These are phyloP conservation scores for Ophiostoma sp. DNA, from an alignment of 2,329 filamentous ascomycete species.

Conservation along the genomic window DNA sequence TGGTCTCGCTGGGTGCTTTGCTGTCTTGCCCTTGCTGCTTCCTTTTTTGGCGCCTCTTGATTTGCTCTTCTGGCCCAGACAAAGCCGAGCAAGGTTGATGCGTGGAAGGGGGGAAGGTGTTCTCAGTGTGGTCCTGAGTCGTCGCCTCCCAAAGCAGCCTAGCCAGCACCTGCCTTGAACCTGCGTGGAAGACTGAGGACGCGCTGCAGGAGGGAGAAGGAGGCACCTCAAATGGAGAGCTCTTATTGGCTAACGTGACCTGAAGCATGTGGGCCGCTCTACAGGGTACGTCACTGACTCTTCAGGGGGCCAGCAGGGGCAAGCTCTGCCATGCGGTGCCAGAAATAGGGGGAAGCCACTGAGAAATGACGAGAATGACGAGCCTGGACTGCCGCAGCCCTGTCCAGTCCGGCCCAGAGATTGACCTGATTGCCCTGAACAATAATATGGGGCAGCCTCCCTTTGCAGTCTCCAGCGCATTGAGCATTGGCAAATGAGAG, in stretches of 20 bases:
- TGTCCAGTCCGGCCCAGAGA: neutral
- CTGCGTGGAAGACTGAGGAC: neutral
- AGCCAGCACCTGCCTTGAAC: constrained; percentile 17
- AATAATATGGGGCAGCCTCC: neutral
- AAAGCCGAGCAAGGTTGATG: constrained; percentile 20
- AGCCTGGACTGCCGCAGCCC: constrained; percentile 6
- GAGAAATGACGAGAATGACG: too few species aligned
- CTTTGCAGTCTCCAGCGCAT: neutral
- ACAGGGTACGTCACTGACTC: constrained; percentile 20
- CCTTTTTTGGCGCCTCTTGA: constrained; percentile 18
- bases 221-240: neutral
- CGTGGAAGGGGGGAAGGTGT: neutral
- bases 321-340: neutral
- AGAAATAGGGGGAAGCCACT: neutral
- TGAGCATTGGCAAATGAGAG: constrained; percentile 9
- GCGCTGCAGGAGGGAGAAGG: neutral
- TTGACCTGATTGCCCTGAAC: neutral
- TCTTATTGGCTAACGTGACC: constrained; percentile 22
- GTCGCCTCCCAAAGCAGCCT: constrained; percentile 21
- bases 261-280: neutral
- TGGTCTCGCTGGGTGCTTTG: neutral
- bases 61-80: constrained; percentile 16
- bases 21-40: constrained; percentile 14
- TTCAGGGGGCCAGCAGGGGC: neutral
- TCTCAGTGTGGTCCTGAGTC: neutral